Evolutionary conservation across 106 monocot species (phyloP).

Genomic region (Dendrobium chrysotoxum): DNA sequence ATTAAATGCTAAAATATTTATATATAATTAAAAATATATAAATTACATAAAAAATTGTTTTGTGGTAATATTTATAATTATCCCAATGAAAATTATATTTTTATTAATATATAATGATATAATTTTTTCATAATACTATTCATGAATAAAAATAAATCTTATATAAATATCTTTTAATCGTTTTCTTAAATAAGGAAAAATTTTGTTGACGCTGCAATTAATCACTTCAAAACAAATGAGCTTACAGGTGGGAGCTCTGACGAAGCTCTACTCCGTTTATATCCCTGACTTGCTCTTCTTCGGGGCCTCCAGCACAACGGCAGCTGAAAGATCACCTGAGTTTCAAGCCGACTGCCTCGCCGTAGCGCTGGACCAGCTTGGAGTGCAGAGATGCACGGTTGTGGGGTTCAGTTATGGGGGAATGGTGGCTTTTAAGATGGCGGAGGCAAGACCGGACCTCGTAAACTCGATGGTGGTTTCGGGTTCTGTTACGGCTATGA

Average conservation of each 20-base stretch:
- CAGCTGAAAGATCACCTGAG: constrained; percentile 50
- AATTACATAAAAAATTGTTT: too few relatives aligned
- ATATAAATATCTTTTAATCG: neutral
- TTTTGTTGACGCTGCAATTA: too few relatives aligned
- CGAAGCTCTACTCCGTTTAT: constrained; percentile 47
- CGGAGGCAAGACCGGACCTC: constrained; percentile 54
- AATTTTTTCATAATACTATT: too few relatives aligned
- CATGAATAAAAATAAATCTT: neutral
- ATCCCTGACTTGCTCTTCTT: constrained; percentile 92
- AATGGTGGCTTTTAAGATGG: constrained; percentile 89
- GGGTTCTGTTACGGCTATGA: constrained; percentile 24
- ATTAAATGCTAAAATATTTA: too few relatives aligned
- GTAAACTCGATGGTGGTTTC: constrained; percentile 45
- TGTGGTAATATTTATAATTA: too few relatives aligned
- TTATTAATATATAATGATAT: too few relatives aligned
- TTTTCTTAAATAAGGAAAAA: neutral
- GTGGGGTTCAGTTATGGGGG: constrained; percentile 97
- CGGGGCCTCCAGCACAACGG: constrained; percentile 40
- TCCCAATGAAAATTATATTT: too few relatives aligned
- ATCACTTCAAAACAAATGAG: neutral
- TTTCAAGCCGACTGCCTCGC: constrained; percentile 77
- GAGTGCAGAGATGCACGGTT: constrained; percentile 56
- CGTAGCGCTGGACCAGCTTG: constrained; percentile 38
- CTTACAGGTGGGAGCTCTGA: constrained; percentile 22
- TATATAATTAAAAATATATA: too few relatives aligned